These are phyloP conservation scores for Acer negundo DNA, from an alignment of 345 rosid species.

Conservation along the genomic window DNA sequence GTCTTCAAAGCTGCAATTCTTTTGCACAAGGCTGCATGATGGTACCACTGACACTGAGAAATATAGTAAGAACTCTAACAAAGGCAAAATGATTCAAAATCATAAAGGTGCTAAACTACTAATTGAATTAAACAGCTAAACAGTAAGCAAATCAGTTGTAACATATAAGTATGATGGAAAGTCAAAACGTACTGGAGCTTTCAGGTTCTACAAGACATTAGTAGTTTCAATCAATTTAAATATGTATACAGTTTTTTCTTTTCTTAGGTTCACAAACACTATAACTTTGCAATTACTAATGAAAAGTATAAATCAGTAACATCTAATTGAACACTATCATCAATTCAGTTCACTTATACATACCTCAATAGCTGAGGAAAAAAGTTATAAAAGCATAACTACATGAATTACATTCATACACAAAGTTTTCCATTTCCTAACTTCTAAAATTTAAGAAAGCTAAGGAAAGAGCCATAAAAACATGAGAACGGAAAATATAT, in stretches of 20 bases:
- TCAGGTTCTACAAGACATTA: not conserved
- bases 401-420: not conserved
- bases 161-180: not conserved
- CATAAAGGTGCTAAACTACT: not conserved
- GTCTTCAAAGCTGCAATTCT: constrained; percentile 1
- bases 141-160: not conserved
- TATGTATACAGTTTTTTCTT: not conserved
- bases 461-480: not conserved
- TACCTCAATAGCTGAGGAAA: not conserved
- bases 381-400: not conserved
- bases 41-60: not conserved
- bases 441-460: not conserved
- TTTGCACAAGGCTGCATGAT: not conserved
- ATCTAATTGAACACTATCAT: not conserved
- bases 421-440: not conserved
- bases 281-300: not conserved
- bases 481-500: not conserved
- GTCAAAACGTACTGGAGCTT: not conserved
- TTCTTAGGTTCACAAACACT: not conserved
- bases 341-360: not conserved
- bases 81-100: not conserved
- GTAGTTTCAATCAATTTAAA: not conserved
- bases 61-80: not conserved
- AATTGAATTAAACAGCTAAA: not conserved
- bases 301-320: not conserved